Evolutionary conservation across 2,329 filamentous ascomycete species (phyloP), one percentile per base, ranked within the genome.

Genomic region (Claviceps africana): DNA sequence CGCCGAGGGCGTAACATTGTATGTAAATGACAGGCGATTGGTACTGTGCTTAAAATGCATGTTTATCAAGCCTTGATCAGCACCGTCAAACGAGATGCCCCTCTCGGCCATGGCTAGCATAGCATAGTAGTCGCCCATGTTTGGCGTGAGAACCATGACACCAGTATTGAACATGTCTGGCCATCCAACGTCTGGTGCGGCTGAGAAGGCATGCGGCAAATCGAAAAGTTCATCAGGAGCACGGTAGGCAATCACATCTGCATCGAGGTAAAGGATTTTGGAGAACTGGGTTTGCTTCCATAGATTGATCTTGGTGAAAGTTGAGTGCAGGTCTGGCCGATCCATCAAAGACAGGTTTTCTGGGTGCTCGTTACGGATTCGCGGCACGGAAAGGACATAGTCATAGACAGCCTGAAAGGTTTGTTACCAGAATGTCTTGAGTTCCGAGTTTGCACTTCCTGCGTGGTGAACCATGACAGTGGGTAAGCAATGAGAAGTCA

Each of bases 151-250:
- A 37, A 89, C 88, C 88, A 98, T 94, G 60, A 98, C 82, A 62
- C 93, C 93, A n/a, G 86, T 89, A 70, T 98, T 98, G 81, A 97
- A 97, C 55, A 90, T 79, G 70, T 98, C 93, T 35, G 93, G 93
- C 93, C 93, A 98, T 59, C 93, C 93, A 61, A 97, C 89, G 67
- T 98, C 93, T 33, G 93, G 90, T 11, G 87, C 89, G 2, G 93
- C 82, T 42, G 80, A 77, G 64, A 84, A 83, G 51, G 74, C 63
- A 47, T 79, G 70, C 4, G 71, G 62, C 25, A 82, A 65, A 53
- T 83, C 77, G 64, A 98, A 94, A 52, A 98, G 81, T 75, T 98
- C 93, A 62, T 98, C 91, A 3, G 91, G 87, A 35, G 90, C 88
- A 59, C 89, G 78, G 56, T 95, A 79, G 31, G 88, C 87, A n/a